Conservation (phyloP, 331 rosid species). For the Cydonia oblonga region DNA sequence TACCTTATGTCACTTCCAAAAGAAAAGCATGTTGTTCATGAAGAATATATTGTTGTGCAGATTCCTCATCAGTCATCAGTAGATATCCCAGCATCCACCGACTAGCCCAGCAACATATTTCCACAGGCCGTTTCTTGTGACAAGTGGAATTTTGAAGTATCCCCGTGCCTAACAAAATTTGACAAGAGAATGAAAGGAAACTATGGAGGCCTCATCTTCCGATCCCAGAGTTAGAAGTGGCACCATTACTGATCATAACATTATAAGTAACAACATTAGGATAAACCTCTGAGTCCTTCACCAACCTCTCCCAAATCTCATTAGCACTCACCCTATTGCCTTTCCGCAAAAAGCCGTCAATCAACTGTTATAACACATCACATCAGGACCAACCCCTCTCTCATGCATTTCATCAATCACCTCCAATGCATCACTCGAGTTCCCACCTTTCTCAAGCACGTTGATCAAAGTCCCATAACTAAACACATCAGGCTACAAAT, state of each 20-base stretch:
- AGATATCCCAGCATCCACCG: neutral
- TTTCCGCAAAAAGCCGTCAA: conserved; percentile 56
- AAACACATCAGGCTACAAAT: conserved; percentile 46
- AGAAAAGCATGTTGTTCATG: neutral
- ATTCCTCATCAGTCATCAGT: neutral
- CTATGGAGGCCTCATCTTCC: neutral
- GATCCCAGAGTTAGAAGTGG: conserved; percentile 15
- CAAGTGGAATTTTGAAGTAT: neutral
- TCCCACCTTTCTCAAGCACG: conserved; percentile 41
- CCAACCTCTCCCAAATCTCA: conserved; percentile 67
- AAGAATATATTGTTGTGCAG: neutral
- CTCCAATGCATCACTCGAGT: conserved; percentile 40
- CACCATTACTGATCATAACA: conserved; percentile 49
- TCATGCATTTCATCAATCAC: conserved; percentile 80
- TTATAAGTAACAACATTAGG: conserved; percentile 64
- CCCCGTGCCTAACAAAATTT: neutral
- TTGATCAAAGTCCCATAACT: conserved; percentile 58
- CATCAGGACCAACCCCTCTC: conserved; percentile 58
- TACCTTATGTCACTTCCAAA: conserved; percentile 2
- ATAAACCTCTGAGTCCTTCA: conserved; percentile 34
- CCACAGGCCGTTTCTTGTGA: neutral
- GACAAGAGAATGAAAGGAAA: neutral
- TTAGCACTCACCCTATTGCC: conserved; percentile 44
- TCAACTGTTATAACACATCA: conserved; percentile 69
- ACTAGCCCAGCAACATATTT: neutral